A percentile compares a stretch with the other conserved stretches of the same genome.
phyloP scores from a whole-genome alignment of 1,284 basidiomycete species.

The Melanopsichium pennsylvanicum region DNA sequence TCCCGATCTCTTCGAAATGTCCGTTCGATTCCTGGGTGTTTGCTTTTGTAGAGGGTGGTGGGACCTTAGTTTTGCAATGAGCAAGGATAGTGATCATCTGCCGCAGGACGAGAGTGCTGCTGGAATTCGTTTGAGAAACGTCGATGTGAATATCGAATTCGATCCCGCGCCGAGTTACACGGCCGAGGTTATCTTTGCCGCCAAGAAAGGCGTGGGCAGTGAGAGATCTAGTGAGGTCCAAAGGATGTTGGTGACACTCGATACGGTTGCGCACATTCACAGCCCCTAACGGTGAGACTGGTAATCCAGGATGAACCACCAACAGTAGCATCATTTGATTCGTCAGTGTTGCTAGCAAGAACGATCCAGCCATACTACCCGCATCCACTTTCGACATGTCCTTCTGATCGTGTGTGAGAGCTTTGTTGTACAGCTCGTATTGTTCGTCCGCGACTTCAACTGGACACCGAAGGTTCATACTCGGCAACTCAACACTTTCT shows the following conservation, averaged over 20 bases:
- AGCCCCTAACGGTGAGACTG: constrained; percentile 18
- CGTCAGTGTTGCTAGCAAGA: constrained; percentile 19
- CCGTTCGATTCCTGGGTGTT: too few species aligned
- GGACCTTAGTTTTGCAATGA: constrained; percentile 7
- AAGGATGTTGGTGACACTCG: constrained; percentile 10
- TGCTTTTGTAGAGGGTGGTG: not conserved
- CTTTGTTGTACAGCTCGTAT: not conserved
- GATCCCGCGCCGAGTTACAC: constrained; percentile 13
- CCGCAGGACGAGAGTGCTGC: not conserved
- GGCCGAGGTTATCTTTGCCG: constrained; percentile 5
- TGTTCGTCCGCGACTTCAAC: not conserved
- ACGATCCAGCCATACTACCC: not conserved
- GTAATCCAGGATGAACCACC: constrained; percentile 25
- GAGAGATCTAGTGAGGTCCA: too few species aligned
- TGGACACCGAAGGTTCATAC: constrained; percentile 15
- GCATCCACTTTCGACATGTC: too few species aligned
- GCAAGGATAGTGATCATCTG: constrained; percentile 28
- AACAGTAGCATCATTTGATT: constrained; percentile 33
- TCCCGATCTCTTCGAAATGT: not conserved
- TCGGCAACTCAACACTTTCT: constrained; percentile 10
- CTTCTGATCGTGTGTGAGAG: not conserved
- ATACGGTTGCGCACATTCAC: constrained; percentile 32
- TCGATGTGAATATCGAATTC: constrained; percentile 33
- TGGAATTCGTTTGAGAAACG: not conserved
- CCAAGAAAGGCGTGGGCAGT: constrained; percentile 16